Evolutionary conservation across 495 filamentous ascomycete genomes (phyloP).

Genomic region (Haplographium delicatum): DNA sequence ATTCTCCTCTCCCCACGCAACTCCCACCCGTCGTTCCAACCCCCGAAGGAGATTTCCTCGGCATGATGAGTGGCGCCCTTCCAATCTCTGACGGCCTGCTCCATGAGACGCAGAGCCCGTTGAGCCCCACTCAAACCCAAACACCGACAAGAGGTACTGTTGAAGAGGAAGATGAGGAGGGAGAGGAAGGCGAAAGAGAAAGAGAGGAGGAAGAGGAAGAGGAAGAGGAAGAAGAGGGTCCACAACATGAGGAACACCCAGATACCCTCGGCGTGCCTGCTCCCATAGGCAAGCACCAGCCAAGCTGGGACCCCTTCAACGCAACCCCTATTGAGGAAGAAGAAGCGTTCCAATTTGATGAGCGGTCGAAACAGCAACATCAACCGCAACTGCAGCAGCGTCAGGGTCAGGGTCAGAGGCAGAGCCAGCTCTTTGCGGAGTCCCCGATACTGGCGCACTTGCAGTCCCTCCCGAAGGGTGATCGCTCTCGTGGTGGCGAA

Average conservation of each 20-base stretch:
- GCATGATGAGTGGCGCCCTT: slow-evolving; percentile 6
- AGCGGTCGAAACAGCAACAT: neutral
- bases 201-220: neutral
- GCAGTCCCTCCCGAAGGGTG: slow-evolving; percentile 6
- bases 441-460: too few relatives aligned
- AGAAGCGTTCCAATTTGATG: slow-evolving; percentile 13
- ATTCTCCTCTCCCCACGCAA: neutral
- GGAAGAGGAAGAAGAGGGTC: neutral
- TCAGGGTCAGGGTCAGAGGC: too few relatives aligned
- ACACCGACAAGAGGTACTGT: neutral
- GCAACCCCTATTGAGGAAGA: slow-evolving; percentile 26
- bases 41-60: neutral
- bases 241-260: neutral
- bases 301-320: slow-evolving; percentile 25
- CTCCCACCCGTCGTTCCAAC: neutral
- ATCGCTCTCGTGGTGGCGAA: slow-evolving; percentile 12
- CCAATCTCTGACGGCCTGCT: neutral
- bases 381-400: neutral
- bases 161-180: neutral
- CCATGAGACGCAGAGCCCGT: too few relatives aligned
- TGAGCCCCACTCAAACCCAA: neutral
- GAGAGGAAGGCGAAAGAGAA: too few relatives aligned
- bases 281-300: slow-evolving; percentile 24
- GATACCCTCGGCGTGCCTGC: slow-evolving; percentile 13
- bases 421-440: neutral